Percentiles rank a stretch among this genome's conserved stretches.
These are phyloP conservation scores for Cucumis hystrix DNA, from an alignment of 306 rosid genomes.

Conservation along the genomic window DNA sequence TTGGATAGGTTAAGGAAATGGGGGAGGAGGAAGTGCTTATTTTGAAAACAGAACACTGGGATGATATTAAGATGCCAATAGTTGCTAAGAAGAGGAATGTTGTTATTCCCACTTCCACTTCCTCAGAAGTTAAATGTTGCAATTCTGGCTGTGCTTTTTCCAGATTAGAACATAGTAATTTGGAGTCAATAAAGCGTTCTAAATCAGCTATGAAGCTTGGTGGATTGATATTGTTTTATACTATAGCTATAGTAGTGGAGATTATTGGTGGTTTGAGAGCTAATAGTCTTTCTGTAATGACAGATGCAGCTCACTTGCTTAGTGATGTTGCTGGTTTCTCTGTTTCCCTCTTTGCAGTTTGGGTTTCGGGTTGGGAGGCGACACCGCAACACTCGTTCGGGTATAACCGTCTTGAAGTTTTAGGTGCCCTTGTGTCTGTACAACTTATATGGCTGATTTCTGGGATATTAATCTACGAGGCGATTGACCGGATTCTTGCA, in stretches of 20 bases:
- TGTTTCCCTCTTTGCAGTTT: slow-evolving; percentile 65
- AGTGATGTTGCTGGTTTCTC: slow-evolving; percentile 70
- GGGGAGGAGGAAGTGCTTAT: slow-evolving; percentile 27
- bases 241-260: slow-evolving; percentile 56
- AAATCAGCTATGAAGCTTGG: slow-evolving; percentile 51
- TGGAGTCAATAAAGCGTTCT: slow-evolving; percentile 40
- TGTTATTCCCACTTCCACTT: slow-evolving; percentile 15
- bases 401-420: slow-evolving; percentile 70
- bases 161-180: slow-evolving; percentile 20
- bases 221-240: slow-evolving; percentile 45
- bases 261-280: slow-evolving; percentile 72
- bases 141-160: slow-evolving; percentile 47
- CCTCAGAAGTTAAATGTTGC: slow-evolving; percentile 18
- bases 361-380: slow-evolving; percentile 88
- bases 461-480: slow-evolving; percentile 63
- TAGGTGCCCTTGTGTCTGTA: slow-evolving; percentile 81
- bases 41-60: slow-evolving; percentile 16
- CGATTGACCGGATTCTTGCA: slow-evolving; percentile 39
- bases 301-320: slow-evolving; percentile 89
- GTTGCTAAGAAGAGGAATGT: slow-evolving; percentile 17
- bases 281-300: slow-evolving; percentile 68
- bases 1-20: slow-evolving; percentile 20
- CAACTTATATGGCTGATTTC: slow-evolving; percentile 85
- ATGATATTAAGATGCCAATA: slow-evolving; percentile 33
- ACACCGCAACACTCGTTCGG: slow-evolving; percentile 68